These are phyloP conservation scores for Tilletiaria anomala DNA, from an alignment of 1,284 basidiomycete species.

Conservation along the genomic window DNA sequence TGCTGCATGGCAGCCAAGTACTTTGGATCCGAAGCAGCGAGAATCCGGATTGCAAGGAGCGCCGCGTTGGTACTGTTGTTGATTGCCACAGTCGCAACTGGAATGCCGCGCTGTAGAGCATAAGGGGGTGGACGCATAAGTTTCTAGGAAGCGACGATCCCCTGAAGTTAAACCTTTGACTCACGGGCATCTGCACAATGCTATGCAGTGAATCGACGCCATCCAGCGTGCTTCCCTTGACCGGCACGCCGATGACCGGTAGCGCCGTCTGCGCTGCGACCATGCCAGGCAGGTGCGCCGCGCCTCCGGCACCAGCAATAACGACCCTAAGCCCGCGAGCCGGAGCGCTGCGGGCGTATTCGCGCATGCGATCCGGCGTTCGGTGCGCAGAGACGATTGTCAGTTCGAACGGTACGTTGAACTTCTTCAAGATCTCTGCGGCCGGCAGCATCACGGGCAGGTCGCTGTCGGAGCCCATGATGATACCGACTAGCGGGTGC, in stretches of 20 bases:
- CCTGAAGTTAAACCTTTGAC: conserved; percentile 37
- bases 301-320: conserved; percentile 91
- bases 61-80: conserved; percentile 91
- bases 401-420: conserved; percentile 76
- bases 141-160: not conserved
- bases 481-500: conserved; percentile 74
- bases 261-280: conserved; percentile 82
- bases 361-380: conserved; percentile 72
- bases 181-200: conserved; percentile 96
- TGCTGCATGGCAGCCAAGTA: conserved; percentile 57
- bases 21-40: conserved; percentile 55
- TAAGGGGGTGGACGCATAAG: not conserved
- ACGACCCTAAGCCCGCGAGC: conserved; percentile 61
- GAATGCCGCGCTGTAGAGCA: conserved; percentile 68
- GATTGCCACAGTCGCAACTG: conserved; percentile 92
- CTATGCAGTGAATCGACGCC: conserved; percentile 91
- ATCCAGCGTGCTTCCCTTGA: conserved; percentile 83
- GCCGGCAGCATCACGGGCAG: conserved; percentile 81
- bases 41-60: conserved; percentile 74
- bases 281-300: conserved; percentile 96
- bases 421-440: conserved; percentile 66
- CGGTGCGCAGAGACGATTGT: conserved; percentile 93
- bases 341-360: conserved; percentile 65
- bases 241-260: conserved; percentile 91
- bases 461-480: conserved; percentile 99